Percentiles rank a stretch among this genome's conserved stretches.
Conservation (phyloP, 495 filamentous ascomycete species). For the Trichoderma reesei region DNA sequence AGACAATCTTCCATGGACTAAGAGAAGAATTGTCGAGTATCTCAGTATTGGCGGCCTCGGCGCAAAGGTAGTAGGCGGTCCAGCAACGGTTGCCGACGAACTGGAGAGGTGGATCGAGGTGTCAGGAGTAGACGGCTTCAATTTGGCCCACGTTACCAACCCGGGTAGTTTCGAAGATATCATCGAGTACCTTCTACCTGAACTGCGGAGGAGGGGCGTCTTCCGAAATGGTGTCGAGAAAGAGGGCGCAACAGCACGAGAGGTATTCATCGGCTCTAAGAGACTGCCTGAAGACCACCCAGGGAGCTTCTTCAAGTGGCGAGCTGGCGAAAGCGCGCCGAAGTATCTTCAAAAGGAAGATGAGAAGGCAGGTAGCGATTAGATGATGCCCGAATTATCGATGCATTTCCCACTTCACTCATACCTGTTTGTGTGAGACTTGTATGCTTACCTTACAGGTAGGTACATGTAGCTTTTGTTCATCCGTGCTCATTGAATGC, state of each 20-base stretch:
- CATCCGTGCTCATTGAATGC: background rate
- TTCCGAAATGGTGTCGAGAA: constrained; percentile 30
- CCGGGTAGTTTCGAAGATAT: constrained; percentile 37
- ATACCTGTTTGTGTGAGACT: background rate
- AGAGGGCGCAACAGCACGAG: constrained; percentile 40
- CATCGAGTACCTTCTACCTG: constrained; percentile 35
- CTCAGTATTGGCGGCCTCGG: constrained; percentile 48
- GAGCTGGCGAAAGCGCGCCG: constrained; percentile 16
- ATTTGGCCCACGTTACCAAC: constrained; percentile 37
- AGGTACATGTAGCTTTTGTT: background rate
- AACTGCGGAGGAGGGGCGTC: constrained; percentile 29
- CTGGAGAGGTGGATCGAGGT: constrained; percentile 53
- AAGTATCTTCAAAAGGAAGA: constrained; percentile 13
- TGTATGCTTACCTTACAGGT: too few relatives aligned
- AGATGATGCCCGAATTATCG: background rate
- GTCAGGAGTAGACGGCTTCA: constrained; percentile 57
- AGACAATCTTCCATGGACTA: constrained; percentile 43
- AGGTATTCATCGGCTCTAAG: constrained; percentile 36
- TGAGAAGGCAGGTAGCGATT: background rate
- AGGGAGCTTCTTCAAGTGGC: constrained; percentile 27
- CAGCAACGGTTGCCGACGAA: constrained; percentile 47
- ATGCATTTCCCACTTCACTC: background rate
- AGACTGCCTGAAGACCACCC: constrained; percentile 28
- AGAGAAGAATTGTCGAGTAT: constrained; percentile 44
- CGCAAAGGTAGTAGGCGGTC: constrained; percentile 44